These are phyloP conservation scores for Verruconis gallopava DNA, from an alignment of 2,329 filamentous ascomycete genomes.

Conservation along the genomic window DNA sequence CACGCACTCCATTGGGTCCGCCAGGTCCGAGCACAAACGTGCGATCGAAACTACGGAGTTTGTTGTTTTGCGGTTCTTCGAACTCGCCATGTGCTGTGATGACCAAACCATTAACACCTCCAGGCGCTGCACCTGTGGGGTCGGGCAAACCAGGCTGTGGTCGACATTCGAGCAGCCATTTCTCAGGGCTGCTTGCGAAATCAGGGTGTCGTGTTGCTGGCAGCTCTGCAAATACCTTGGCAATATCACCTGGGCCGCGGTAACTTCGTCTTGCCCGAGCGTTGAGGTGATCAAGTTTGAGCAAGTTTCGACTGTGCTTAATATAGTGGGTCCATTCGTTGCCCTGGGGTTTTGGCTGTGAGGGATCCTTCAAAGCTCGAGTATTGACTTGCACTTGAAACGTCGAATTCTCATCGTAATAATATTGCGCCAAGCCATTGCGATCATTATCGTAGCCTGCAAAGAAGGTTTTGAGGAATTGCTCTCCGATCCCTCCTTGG, in stretches of 20 bases:
- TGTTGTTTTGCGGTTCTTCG: constrained; percentile 54
- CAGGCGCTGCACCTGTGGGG: constrained; percentile 45
- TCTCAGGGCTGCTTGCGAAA: constrained; percentile 50
- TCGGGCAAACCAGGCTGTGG: constrained; percentile 59
- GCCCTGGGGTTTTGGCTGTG: constrained; percentile 21
- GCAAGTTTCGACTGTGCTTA: constrained; percentile 64
- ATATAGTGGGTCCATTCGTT: constrained; percentile 64
- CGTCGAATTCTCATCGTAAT: constrained; percentile 63
- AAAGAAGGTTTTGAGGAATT: constrained; percentile 64
- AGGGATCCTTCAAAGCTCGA: constrained; percentile 37
- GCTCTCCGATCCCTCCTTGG: constrained; percentile 58
- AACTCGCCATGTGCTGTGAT: constrained; percentile 76
- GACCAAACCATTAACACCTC: constrained; percentile 64
- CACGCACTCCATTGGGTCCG: constrained; percentile 51
- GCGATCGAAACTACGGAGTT: constrained; percentile 62
- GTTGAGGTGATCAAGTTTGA: constrained; percentile 37
- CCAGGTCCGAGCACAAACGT: constrained; percentile 66
- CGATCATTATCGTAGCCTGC: constrained; percentile 61
- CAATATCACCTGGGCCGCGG: constrained; percentile 53
- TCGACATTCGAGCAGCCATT: constrained; percentile 76
- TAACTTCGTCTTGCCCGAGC: constrained; percentile 33
- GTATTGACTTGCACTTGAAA: constrained; percentile 68
- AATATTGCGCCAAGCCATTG: constrained; percentile 44
- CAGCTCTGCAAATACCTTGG: constrained; percentile 54
- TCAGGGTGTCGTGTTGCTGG: constrained; percentile 65